Conservation (phyloP, 352 stramenopile genomes). For the Aphanomyces stellatus region DNA sequence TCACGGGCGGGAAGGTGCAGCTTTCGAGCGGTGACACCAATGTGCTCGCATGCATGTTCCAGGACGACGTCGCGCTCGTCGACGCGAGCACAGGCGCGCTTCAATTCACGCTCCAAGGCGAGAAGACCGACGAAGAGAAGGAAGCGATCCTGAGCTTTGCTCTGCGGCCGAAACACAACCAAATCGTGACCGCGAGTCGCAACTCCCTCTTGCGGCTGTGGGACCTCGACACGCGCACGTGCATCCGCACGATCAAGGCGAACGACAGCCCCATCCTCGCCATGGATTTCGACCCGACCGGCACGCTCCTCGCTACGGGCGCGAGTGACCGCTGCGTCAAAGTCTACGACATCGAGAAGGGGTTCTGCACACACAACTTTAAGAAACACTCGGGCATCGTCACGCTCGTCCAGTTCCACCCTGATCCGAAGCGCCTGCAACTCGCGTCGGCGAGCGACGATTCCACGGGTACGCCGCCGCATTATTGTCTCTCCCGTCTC, state of each 20-base stretch:
- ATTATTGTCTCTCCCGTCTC: too few species aligned
- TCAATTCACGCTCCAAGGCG: constrained; percentile 62
- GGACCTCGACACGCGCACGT: constrained; percentile 75
- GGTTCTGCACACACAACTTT: constrained; percentile 93
- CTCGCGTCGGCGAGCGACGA: constrained; percentile 79
- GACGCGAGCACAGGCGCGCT: constrained; percentile 61
- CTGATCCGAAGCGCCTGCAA: constrained; percentile 43
- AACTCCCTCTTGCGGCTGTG: constrained; percentile 80
- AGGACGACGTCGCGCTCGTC: constrained; percentile 75
- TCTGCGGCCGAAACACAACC: constrained; percentile 56
- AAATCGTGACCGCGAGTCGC: constrained; percentile 76
- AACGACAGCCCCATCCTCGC: constrained; percentile 64
- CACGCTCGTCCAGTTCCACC: constrained; percentile 80
- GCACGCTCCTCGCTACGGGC: constrained; percentile 92
- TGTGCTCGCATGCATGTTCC: constrained; percentile 67
- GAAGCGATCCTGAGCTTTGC: constrained; percentile 81
- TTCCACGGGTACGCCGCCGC: constrained; percentile 18
- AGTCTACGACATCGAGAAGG: constrained; percentile 89
- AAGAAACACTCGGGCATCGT: constrained; percentile 79
- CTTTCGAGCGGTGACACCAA: constrained; percentile 32
- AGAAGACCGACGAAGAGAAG: constrained; percentile 54
- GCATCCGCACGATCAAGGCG: constrained; percentile 67
- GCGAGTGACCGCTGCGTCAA: constrained; percentile 94
- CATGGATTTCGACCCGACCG: constrained; percentile 85
- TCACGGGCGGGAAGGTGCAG: constrained; percentile 75